These are phyloP conservation scores for Chloromonas sp. DNA, from an alignment of 163 green algal genomes.

Conservation along the genomic window DNA sequence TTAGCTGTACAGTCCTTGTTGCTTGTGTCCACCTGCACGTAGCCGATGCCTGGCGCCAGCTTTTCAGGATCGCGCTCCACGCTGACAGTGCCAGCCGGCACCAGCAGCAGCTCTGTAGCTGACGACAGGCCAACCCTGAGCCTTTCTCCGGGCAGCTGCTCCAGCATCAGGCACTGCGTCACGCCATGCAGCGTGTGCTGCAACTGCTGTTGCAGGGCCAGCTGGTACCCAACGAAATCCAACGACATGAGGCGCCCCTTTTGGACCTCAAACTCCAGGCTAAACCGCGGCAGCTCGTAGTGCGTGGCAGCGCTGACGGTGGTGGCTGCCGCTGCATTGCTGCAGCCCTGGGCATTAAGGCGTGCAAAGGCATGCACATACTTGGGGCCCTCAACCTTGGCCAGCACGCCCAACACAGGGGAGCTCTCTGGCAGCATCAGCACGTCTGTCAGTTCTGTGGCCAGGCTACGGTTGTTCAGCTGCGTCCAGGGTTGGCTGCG, in stretches of 20 bases:
- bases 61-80: background rate
- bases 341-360: background rate
- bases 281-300: constrained; percentile 40
- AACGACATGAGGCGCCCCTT: background rate
- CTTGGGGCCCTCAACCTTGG: constrained; percentile 31
- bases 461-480: background rate
- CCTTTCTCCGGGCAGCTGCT: constrained; percentile 3
- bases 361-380: constrained; percentile 40
- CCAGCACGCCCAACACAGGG: constrained; percentile 15
- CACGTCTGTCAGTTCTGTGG: constrained; percentile 22
- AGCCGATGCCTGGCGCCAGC: background rate
- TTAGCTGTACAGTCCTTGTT: background rate
- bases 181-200: constrained; percentile 44
- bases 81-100: constrained; percentile 22
- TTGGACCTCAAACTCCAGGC: constrained; percentile 38
- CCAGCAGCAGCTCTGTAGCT: constrained; percentile 25
- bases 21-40: background rate
- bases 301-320: background rate
- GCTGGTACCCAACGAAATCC: constrained; percentile 18
- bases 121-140: background rate
- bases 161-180: constrained; percentile 43
- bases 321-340: background rate
- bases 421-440: constrained; percentile 23
- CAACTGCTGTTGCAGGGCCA: constrained; percentile 5
- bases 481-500: background rate